A percentile compares a stretch with the other conserved stretches of the same genome.
Evolutionary conservation across 2,329 filamentous ascomycete genomes (phyloP).

Genomic region (Talaromyces verruculosus): DNA sequence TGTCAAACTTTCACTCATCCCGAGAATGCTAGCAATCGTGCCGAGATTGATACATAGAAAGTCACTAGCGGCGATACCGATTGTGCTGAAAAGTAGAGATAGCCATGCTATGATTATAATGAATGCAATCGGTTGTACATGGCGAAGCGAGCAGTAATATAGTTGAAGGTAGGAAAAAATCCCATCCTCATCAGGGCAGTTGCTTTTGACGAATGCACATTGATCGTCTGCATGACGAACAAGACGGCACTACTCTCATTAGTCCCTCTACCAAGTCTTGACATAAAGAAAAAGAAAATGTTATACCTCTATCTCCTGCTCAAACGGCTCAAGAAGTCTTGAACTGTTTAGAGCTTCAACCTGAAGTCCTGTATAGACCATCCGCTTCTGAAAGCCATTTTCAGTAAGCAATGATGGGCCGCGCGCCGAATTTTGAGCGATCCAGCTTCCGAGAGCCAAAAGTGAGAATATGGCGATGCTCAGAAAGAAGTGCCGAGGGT

Average conservation of each 20-base stretch:
- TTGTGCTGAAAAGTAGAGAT: constrained; percentile 87
- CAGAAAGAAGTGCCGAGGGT: constrained; percentile 49
- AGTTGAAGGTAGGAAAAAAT: constrained; percentile 83
- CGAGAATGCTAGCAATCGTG: constrained; percentile 83
- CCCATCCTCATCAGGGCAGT: constrained; percentile 86
- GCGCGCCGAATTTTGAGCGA: background rate
- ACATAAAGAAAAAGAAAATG: background rate
- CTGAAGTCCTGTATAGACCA: background rate
- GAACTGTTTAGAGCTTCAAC: background rate
- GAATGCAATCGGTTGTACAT: constrained; percentile 75
- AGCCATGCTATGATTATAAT: constrained; percentile 77
- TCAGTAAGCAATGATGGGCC: background rate
- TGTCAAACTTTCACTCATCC: constrained; percentile 92
- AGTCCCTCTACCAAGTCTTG: background rate
- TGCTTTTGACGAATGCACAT: constrained; percentile 78
- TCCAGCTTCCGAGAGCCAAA: constrained; percentile 35
- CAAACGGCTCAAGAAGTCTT: background rate
- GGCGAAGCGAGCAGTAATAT: constrained; percentile 79
- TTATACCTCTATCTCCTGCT: constrained; percentile 18
- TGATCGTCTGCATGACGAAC: constrained; percentile 77
- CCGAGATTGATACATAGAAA: constrained; percentile 97
- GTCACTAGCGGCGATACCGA: constrained; percentile 95
- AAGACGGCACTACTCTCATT: constrained; percentile 63
- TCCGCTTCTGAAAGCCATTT: constrained; percentile 14
- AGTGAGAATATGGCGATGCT: constrained; percentile 41